Evolutionary conservation across 768 basidiomycete species (phyloP), one percentile per base, ranked within the genome.

Genomic region (Fistulinella prunicolor): DNA sequence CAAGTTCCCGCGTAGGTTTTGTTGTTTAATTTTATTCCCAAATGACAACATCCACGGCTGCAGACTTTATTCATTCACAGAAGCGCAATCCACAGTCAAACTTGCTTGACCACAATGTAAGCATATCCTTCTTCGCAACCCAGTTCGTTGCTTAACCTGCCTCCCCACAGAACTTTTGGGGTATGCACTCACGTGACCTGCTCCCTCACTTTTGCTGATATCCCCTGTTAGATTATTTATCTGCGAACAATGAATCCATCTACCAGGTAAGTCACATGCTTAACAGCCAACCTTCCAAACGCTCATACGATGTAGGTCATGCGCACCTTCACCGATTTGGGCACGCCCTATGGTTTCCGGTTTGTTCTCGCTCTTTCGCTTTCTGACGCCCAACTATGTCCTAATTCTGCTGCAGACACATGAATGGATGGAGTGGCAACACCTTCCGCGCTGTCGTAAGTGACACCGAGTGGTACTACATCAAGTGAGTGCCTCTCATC

Each of bases 271-370:
- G 46, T 30, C 35, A 8, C 21, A 48, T 28, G 19, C 26, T 9
- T 38, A 29, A 23, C 36, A 24, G 9, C 6, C 24, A 26, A 23
- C 28, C 8, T 26, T 35, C 2, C 21, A 14, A 41, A 20, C 38
- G 20, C 46, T 53, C 13, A 51, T 30, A 19, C 30, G 6, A n/a
- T 46, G 23, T 57, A 70, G 67, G 65, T 71, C 22, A 71, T 77
- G 70, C 77, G 78, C 63, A 62, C 73, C 26, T 63, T 82, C 52
- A 76, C 77, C 8, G 81, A 83, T 59, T 73, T 79, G 50, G 72
- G 77, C n/a, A 80, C 81, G 45, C 80, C 80, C 54, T 74, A 66
- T 71, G 79, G 64, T 61, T 67, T 67, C 48, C 41, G 46, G 46
- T 71, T 57, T 64, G 63, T 59, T 49, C 20, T 19, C 35, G 12